These are phyloP conservation scores for Reticulascus tulasneorum DNA, from an alignment of 2,329 filamentous ascomycete genomes.

Conservation along the genomic window DNA sequence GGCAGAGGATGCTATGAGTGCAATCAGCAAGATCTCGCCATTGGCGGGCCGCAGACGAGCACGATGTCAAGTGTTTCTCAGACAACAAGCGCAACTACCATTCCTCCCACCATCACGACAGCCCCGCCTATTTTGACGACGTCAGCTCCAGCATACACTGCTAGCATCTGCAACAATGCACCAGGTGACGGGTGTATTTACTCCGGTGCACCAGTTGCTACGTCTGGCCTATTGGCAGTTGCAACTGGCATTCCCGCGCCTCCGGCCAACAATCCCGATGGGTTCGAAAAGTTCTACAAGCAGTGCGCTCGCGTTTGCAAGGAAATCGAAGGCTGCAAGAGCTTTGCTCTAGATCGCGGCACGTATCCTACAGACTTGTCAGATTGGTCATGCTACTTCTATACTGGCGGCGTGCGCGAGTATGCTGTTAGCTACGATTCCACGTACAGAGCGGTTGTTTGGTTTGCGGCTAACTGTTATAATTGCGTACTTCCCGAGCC, in stretches of 20 bases:
- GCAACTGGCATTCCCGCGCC: not conserved
- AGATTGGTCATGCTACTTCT: not conserved
- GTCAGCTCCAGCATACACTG: not conserved
- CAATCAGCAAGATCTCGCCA: not conserved
- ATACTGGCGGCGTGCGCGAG: not conserved
- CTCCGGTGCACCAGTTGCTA: constrained; percentile 1
- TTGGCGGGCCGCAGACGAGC: too few relatives aligned
- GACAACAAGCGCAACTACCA: too few relatives aligned
- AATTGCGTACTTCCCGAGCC: not conserved
- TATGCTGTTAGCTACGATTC: not conserved
- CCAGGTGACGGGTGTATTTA: not conserved
- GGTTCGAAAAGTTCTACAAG: not conserved
- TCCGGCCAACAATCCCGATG: not conserved
- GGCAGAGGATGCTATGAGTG: not conserved
- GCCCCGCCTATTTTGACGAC: not conserved
- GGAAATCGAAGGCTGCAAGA: not conserved
- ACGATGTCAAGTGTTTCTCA: too few relatives aligned
- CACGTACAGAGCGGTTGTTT: not conserved
- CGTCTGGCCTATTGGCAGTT: constrained; percentile 1
- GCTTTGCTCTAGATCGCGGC: not conserved
- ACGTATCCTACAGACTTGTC: constrained; percentile 3
- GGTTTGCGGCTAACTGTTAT: not conserved
- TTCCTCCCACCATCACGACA: too few relatives aligned
- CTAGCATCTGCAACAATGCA: not conserved
- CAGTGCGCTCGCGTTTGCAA: not conserved